phyloP scores from a whole-genome alignment of 2,329 filamentous ascomycete genomes.

The Sporothrix pseudoabietina region DNA sequence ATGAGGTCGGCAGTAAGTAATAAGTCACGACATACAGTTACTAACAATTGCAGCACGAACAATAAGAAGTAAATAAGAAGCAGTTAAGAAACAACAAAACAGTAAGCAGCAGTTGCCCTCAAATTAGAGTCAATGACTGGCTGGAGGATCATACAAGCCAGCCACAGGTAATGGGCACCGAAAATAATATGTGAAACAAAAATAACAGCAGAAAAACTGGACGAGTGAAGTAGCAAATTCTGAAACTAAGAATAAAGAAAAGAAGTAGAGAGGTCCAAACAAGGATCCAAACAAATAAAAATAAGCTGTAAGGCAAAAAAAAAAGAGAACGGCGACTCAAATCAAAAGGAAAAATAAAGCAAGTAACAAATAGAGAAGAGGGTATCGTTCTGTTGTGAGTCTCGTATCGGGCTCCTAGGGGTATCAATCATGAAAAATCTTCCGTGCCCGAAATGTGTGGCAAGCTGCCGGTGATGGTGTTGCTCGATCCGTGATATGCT shows the following conservation, averaged over 20 bases:
- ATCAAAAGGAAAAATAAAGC: slow-evolving; percentile 4
- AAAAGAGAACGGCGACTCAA: not conserved
- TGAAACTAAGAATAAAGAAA: not conserved
- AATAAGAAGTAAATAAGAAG: not conserved
- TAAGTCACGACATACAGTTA: not conserved
- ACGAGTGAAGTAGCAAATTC: slow-evolving; percentile 1
- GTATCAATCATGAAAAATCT: slow-evolving; percentile 35
- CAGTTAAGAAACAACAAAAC: not conserved
- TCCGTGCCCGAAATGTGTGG: slow-evolving; percentile 30
- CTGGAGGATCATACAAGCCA: not conserved
- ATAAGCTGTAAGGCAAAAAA: not conserved
- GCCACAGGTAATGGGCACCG: not conserved
- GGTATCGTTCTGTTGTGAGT: slow-evolving; percentile 35
- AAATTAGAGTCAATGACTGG: not conserved
- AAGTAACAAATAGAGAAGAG: slow-evolving; percentile 31
- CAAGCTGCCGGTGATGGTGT: slow-evolving; percentile 14
- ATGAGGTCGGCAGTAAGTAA: not conserved
- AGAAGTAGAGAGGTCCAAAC: slow-evolving; percentile 4
- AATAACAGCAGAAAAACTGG: not conserved
- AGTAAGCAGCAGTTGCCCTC: not conserved
- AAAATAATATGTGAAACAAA: not conserved
- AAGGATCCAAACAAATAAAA: not conserved
- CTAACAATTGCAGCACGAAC: not conserved
- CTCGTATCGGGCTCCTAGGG: slow-evolving; percentile 27
- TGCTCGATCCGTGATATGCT: slow-evolving; percentile 29